Conservation (phyloP, 257 asterid genomes). For the Capsicum rhomboideum region DNA sequence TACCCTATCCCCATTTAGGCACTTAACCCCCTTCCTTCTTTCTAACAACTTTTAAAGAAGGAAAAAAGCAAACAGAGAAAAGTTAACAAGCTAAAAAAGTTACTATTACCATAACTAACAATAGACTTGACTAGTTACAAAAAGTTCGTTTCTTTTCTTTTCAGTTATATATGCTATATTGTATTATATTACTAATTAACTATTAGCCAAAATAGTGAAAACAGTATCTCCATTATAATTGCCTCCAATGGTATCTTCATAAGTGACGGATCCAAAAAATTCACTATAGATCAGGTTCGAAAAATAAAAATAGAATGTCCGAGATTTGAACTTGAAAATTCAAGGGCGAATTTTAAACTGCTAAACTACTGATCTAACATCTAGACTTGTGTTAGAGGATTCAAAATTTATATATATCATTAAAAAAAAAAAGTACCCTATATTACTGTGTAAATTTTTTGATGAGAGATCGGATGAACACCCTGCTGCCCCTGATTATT, state of each 20-base stretch:
- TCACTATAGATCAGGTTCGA: too few species aligned
- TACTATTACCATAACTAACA: not conserved
- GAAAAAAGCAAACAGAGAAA: not conserved
- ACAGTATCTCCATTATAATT: not conserved
- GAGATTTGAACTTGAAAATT: too few species aligned
- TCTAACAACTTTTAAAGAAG: not conserved
- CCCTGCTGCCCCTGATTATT: too few species aligned
- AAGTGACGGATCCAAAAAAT: too few species aligned
- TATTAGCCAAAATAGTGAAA: not conserved
- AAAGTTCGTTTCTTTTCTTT: not conserved
- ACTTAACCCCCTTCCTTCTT: not conserved
- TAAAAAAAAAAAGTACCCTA: too few species aligned
- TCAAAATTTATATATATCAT: too few species aligned
- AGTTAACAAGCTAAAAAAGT: not conserved
- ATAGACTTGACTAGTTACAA: not conserved
- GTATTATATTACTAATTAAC: not conserved
- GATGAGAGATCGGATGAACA: too few species aligned
- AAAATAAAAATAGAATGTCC: too few species aligned
- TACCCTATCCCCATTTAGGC: not conserved
- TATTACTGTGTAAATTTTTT: too few species aligned
- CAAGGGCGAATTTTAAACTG: too few species aligned
- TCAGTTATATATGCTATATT: not conserved
- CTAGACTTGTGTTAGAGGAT: too few species aligned
- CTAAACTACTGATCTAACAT: too few species aligned
- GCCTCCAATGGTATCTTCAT: not conserved